phyloP scores from a whole-genome alignment of 495 filamentous ascomycete species.

The Penicillium bialowiezense region DNA sequence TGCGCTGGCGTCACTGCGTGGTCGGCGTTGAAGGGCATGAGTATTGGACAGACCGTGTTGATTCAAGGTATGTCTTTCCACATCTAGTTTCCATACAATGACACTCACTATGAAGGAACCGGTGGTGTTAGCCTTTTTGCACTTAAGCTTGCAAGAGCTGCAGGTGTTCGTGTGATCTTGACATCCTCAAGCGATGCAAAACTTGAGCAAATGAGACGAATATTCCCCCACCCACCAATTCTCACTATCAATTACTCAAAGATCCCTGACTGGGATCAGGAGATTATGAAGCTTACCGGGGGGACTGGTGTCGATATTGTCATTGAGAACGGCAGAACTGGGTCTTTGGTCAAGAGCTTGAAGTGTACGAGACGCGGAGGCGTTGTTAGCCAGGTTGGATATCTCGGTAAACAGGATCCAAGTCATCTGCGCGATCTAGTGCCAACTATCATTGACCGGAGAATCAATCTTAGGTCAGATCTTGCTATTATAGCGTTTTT shows the following conservation, averaged over 20 bases:
- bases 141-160: slow-evolving; percentile 31
- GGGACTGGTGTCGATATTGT: slow-evolving; percentile 40
- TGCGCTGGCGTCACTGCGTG: slow-evolving; percentile 43
- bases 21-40: slow-evolving; percentile 30
- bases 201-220: slow-evolving; percentile 19
- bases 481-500: no score
- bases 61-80: slow-evolving; percentile 33
- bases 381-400: slow-evolving; percentile 40
- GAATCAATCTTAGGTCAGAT: slow-evolving; percentile 25
- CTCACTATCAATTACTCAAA: slow-evolving; percentile 33
- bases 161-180: slow-evolving; percentile 32
- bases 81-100: no score
- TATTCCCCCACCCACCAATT: slow-evolving; percentile 21
- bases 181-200: slow-evolving; percentile 40
- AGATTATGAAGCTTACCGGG: slow-evolving; percentile 30
- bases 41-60: slow-evolving; percentile 34
- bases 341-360: slow-evolving; percentile 33
- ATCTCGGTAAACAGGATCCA: slow-evolving; percentile 29
- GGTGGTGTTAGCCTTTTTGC: slow-evolving; percentile 36
- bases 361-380: slow-evolving; percentile 34
- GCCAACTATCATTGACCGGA: slow-evolving; percentile 32
- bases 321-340: slow-evolving; percentile 35
- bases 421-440: slow-evolving; percentile 25
- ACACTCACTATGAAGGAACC: slow-evolving; percentile 16
- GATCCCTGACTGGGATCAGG: slow-evolving; percentile 34